These are phyloP conservation scores for Diutina mesorugosa DNA, from an alignment of 1,139 yeast genomes.

Conservation along the genomic window DNA sequence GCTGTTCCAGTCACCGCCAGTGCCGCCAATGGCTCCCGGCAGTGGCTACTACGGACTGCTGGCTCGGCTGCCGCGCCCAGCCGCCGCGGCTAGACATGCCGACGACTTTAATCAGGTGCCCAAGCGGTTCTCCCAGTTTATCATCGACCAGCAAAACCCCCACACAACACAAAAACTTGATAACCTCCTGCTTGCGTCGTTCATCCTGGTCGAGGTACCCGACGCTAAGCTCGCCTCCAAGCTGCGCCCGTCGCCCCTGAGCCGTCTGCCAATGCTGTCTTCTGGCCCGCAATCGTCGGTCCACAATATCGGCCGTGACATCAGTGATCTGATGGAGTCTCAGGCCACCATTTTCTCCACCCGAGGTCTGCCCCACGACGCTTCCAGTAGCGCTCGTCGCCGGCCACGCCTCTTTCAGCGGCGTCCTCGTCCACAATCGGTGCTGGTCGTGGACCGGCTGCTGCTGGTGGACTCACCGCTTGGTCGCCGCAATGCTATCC, in stretches of 20 bases:
- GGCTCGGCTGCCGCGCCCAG: neutral
- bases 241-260: neutral
- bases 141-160: conserved; percentile 19
- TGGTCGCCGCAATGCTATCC: conserved; percentile 21
- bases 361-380: conserved; percentile 8
- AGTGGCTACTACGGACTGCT: neutral
- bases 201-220: neutral
- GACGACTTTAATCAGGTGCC: conserved; percentile 22
- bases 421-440: neutral
- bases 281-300: neutral
- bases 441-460: neutral
- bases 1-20: neutral
- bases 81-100: neutral
- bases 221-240: neutral
- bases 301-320: conserved; percentile 6
- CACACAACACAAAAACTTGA: neutral
- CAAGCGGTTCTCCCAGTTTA: conserved; percentile 28
- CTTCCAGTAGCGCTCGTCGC: neutral
- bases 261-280: neutral
- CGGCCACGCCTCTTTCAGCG: neutral
- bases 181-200: conserved; percentile 4
- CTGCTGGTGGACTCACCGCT: neutral
- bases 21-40: neutral
- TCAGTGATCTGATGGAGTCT: conserved; percentile 28
- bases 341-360: conserved; percentile 37